Base-by-base conservation (phyloP, 2,329 filamentous ascomycete species). In the Beauveria sp. region DNA sequence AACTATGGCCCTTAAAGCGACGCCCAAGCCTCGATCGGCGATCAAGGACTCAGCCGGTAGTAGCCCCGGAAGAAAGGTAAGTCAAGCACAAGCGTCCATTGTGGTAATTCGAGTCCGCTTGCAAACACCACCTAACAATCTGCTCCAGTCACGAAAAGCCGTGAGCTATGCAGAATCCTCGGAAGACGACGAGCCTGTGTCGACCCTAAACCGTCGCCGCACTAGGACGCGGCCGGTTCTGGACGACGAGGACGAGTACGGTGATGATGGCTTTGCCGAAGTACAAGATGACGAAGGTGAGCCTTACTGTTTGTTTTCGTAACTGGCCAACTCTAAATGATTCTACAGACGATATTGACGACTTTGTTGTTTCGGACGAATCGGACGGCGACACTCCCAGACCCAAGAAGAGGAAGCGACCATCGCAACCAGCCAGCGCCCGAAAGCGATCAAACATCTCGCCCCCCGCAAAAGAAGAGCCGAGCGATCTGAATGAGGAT, bases 121-220 rank as follows among this genome's bases (percentile, higher is more conserved):
- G 12, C 10, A 18, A 56, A 38, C 42, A 4, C 26, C 20, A 20
- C 18, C 55, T 58, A 5, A 58, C 22, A 5, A 14, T 10, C 2
- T 42, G 9, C 14, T 20, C 1, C 58, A 85, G 82, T 73, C 71
- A 3, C 84, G 79, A 67, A 85, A 83, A 69, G 72, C 73, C 0
- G 82, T 95, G 66, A 95, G 83, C 71, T 98, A 98, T 72, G 87
- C 89, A 65, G 93, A 97, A 69, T 92, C 90, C 1, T 91, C 90
- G 50, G 89, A 90, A 58, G 88, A 91, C 14, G 88, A 91, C 55
- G 88, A 93, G 50, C 84, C 90, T 0, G 88, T 93, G 70, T 72
- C 74, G 2, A 74, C 74, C 16, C 73, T 72, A 53, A 75, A 71
- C 61, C 76, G 74, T 60, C 76, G 72, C 63, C 76, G 74, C 40